A percentile compares a stretch with the other conserved stretches of the same genome.
phyloP scores from a whole-genome alignment of 139 green algal species.

The Micractinium sp. region DNA sequence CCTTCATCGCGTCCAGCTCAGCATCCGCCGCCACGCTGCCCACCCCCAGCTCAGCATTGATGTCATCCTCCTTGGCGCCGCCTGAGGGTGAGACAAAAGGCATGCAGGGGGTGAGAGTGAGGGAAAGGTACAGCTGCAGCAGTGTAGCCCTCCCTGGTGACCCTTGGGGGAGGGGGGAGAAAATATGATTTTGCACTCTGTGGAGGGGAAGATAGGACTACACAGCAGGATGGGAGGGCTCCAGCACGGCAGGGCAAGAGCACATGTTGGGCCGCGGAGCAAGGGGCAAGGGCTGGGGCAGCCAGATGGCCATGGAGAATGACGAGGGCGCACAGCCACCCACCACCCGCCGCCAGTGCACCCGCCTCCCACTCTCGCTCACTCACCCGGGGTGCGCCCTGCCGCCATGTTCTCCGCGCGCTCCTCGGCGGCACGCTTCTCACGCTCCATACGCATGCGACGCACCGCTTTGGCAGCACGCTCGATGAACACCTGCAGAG shows the following conservation, averaged over 20 bases:
- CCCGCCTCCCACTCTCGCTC: background rate
- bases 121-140: too few species aligned
- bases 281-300: too few species aligned
- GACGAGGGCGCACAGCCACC: too few species aligned
- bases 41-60: conserved; percentile 71
- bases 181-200: too few species aligned
- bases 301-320: too few species aligned
- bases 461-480: conserved; percentile 65
- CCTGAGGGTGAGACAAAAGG: conserved; percentile 6
- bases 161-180: too few species aligned
- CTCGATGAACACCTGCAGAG: conserved; percentile 72
- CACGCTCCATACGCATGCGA: conserved; percentile 42
- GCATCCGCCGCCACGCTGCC: conserved; percentile 69
- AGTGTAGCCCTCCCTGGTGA: too few species aligned
- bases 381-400: conserved; percentile 10
- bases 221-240: too few species aligned
- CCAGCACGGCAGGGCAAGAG: too few species aligned
- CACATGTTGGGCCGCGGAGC: too few species aligned
- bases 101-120: too few species aligned
- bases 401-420: conserved; percentile 23
- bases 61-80: conserved; percentile 61
- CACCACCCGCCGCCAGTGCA: background rate
- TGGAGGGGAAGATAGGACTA: too few species aligned
- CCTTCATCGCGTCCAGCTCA: conserved; percentile 77
- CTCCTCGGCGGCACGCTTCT: conserved; percentile 59